These are phyloP conservation scores for Euphorbia tirucalli DNA, from an alignment of 345 rosid species.

Conservation along the genomic window DNA sequence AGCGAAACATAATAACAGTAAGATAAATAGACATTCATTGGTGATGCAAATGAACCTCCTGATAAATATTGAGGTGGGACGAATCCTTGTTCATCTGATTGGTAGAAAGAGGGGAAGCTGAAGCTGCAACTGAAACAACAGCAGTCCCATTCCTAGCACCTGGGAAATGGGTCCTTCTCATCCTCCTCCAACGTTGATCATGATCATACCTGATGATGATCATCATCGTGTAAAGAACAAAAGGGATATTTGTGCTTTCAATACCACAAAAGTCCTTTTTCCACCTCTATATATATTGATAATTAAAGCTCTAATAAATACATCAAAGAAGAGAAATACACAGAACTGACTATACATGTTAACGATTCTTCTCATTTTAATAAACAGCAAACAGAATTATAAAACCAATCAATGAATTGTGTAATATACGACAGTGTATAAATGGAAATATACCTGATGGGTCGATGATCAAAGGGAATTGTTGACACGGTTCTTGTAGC, in stretches of 20 bases:
- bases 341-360: not conserved
- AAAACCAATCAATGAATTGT: not conserved
- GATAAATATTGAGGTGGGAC: slow-evolving; percentile 50
- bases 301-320: not conserved
- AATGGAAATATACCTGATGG: slow-evolving; percentile 7
- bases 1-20: slow-evolving; percentile 8
- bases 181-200: slow-evolving; percentile 37
- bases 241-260: slow-evolving; percentile 37
- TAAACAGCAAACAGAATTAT: not conserved
- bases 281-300: not conserved
- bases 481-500: not conserved
- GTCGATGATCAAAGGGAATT: not conserved
- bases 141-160: slow-evolving; percentile 35
- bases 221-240: slow-evolving; percentile 54
- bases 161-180: slow-evolving; percentile 41
- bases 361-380: not conserved
- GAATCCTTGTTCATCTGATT: slow-evolving; percentile 60
- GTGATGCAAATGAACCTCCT: slow-evolving; percentile 68
- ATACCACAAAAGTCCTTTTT: slow-evolving; percentile 19
- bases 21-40: slow-evolving; percentile 6
- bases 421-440: not conserved
- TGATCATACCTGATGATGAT: slow-evolving; percentile 72
- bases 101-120: slow-evolving; percentile 65
- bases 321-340: not conserved
- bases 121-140: slow-evolving; percentile 42